Base-by-base conservation (phyloP, 805 yeast species). In the Hanseniaspora vineae region DNA sequence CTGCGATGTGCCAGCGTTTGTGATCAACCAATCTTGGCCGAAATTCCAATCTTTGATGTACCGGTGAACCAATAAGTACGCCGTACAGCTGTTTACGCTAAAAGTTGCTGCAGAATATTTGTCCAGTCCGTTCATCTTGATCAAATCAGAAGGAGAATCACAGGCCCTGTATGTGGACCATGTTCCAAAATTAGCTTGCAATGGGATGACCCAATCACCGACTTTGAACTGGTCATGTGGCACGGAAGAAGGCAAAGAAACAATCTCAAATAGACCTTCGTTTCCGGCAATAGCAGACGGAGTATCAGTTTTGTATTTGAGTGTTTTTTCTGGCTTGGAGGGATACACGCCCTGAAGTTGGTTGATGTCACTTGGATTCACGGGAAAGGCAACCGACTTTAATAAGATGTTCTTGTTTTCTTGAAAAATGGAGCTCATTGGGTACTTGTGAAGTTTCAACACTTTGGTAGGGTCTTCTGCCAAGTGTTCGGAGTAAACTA, bases 1-100 rank as follows among this genome's bases (percentile, higher is more conserved):
- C 31, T 92, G 95, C 8, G 96, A 86, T 54, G 87, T 92, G 35
- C 96, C 97, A 32, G 96, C 98, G 58, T 90, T 92, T 67, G 92
- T 97, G 52, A 92, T 80, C 52, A 92, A 77, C 95, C 96, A 92
- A 62, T 89, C 89, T 9, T 35, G 51, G 12, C 44, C 31, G 15
- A 42, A 46, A 43, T 45, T 37, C 61, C 69, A 61, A 15, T 58
- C 46, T 29, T 55, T 47, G 5, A 67, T 60, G 62, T 77, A 84
- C 64, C 81, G 75, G 15, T 82, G 78, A 52, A 90, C 80, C 84
- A 92, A 76, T 64, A 86, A 84, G 58, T 79, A 86, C 0, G 97
- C 98, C 10, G 96, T 86, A 45, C 84, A 75, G 3, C 98, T 97
- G 62, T 92, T 92, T 45, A 92, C 97, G 6, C 87, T 71, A 31